phyloP scores from a whole-genome alignment of 495 filamentous ascomycete genomes.

The Aspergillus sclerotioniger region DNA sequence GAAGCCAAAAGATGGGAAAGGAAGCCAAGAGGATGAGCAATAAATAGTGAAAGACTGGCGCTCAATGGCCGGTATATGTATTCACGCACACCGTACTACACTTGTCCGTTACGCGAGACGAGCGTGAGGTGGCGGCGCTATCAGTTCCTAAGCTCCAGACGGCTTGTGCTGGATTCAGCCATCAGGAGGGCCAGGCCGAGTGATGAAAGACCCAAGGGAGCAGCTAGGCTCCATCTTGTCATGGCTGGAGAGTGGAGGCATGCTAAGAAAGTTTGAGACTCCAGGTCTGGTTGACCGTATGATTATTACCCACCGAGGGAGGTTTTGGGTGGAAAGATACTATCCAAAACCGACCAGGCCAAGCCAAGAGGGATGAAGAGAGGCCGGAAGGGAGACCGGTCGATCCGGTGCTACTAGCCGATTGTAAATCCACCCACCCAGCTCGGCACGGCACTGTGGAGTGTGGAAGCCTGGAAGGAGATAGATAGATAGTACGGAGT shows the following conservation, averaged over 20 bases:
- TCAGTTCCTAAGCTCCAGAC: constrained; percentile 20
- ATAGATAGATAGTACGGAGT: too few relatives aligned
- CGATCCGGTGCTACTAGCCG: constrained; percentile 24
- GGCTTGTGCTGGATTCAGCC: constrained; percentile 11
- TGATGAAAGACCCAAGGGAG: background rate
- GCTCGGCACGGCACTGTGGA: background rate
- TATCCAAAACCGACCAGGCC: background rate
- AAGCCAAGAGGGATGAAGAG: constrained; percentile 5
- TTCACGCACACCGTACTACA: constrained; percentile 16
- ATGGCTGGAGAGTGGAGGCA: background rate
- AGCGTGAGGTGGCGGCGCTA: constrained; percentile 27
- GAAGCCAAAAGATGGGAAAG: constrained; percentile 5
- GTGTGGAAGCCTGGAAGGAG: too few relatives aligned
- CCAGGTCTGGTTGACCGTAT: background rate
- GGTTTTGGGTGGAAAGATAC: background rate
- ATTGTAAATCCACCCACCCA: background rate
- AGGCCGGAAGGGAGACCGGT: constrained; percentile 4
- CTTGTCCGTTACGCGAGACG: constrained; percentile 12
- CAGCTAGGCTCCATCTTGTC: background rate
- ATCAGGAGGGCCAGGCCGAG: background rate
- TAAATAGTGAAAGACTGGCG: constrained; percentile 12
- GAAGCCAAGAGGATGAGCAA: constrained; percentile 14
- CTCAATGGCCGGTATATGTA: constrained; percentile 21
- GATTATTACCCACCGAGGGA: background rate
- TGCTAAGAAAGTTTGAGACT: background rate